Evolutionary conservation across 176 grass and related monocot species (phyloP).

Genomic region (Leersia perrieri): DNA sequence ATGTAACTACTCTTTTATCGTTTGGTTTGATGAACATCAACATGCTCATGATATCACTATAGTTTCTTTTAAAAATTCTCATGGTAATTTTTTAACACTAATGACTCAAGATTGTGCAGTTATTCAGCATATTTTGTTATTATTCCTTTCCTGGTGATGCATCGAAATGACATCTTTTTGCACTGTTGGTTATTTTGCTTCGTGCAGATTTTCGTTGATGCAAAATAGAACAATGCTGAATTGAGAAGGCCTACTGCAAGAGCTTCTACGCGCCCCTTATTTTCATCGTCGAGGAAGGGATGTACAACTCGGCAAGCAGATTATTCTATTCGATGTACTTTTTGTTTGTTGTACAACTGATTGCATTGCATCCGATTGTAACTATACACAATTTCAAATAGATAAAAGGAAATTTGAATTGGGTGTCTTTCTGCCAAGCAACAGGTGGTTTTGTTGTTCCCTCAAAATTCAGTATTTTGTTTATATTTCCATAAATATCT

Average conservation of each 20-base stretch:
- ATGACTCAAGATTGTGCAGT: background rate
- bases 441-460: background rate
- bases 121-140: background rate
- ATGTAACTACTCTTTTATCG: too few species aligned
- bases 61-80: background rate
- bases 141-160: background rate
- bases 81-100: background rate
- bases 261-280: background rate
- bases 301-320: background rate
- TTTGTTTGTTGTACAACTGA: constrained; percentile 4
- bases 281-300: background rate
- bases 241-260: background rate
- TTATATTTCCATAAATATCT: too few species aligned
- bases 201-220: constrained; percentile 87
- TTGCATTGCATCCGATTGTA: constrained; percentile 4
- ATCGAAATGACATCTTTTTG: background rate
- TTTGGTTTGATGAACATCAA: constrained; percentile 12
- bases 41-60: background rate
- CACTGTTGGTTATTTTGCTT: background rate
- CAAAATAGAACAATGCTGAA: constrained; percentile 31
- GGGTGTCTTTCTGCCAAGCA: background rate
- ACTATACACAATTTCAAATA: background rate
- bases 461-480: too few species aligned
- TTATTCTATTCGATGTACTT: constrained; percentile 6
- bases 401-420: background rate